These are phyloP conservation scores for Pichia occidentalis DNA, from an alignment of 805 yeast genomes.

Conservation along the genomic window DNA sequence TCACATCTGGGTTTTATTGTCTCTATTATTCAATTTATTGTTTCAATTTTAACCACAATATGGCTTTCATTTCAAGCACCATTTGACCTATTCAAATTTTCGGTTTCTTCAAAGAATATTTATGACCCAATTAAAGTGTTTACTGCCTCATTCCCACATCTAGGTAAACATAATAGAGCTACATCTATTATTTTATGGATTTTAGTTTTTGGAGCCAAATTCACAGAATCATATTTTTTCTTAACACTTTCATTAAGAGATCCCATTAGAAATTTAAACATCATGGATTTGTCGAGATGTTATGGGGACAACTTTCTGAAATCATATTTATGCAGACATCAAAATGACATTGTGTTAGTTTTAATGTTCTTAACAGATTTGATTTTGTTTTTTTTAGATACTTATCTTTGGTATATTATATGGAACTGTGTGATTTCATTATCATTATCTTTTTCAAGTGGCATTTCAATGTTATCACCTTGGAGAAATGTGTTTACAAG, in stretches of 20 bases:
- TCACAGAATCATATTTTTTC: conserved; percentile 47
- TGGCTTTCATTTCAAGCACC: conserved; percentile 38
- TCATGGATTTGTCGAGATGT: conserved; percentile 39
- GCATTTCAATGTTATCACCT: conserved; percentile 50
- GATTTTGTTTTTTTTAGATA: conserved; percentile 46
- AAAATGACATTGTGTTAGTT: conserved; percentile 35
- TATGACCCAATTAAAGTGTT: conserved; percentile 35
- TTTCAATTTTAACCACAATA: conserved; percentile 36
- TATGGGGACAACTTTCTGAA: conserved; percentile 38
- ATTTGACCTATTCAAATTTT: conserved; percentile 28
- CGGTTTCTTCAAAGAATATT: conserved; percentile 20
- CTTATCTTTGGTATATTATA: conserved; percentile 52
- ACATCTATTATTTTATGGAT: conserved; percentile 44
- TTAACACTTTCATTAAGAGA: conserved; percentile 47
- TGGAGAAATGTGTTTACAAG: conserved; percentile 51
- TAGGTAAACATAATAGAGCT: conserved; percentile 33
- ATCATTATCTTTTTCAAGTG: conserved; percentile 42
- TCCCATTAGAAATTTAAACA: conserved; percentile 42
- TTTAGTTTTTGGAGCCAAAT: conserved; percentile 42
- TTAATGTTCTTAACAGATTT: conserved; percentile 40
- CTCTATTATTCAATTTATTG: conserved; percentile 36
- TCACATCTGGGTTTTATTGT: conserved; percentile 32
- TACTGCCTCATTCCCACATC: conserved; percentile 37
- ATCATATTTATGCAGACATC: conserved; percentile 36
- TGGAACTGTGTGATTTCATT: conserved; percentile 49